These are phyloP conservation scores for Suillus plorans DNA, from an alignment of 768 basidiomycete species.

Conservation along the genomic window DNA sequence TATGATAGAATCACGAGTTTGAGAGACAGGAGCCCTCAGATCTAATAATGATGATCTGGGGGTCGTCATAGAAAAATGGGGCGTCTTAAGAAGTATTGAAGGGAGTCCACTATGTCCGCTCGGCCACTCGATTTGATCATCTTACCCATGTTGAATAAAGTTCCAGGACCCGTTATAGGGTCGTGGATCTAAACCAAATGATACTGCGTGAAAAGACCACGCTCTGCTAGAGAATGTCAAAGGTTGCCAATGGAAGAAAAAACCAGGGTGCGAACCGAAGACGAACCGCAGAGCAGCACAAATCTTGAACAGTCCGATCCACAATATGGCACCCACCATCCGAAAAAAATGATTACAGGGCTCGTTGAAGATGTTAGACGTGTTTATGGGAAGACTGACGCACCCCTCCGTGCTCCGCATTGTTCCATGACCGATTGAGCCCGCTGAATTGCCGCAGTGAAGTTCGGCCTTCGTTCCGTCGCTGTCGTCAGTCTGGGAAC, in stretches of 20 bases:
- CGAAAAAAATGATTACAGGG: conserved; percentile 52
- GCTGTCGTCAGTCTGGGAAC: too few species aligned
- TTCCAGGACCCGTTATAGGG: too few species aligned
- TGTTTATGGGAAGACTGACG: not conserved
- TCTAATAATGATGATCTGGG: too few species aligned
- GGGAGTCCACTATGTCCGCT: too few species aligned
- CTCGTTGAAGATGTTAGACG: conserved; percentile 3
- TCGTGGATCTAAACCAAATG: conserved; percentile 49
- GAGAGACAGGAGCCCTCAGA: too few species aligned
- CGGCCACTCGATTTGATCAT: too few species aligned
- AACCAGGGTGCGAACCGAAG: conserved; percentile 38
- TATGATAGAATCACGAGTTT: too few species aligned
- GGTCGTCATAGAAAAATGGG: too few species aligned
- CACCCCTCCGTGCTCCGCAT: conserved; percentile 51
- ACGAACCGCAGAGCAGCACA: conserved; percentile 42
- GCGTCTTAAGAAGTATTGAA: too few species aligned
- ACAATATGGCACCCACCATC: conserved; percentile 48
- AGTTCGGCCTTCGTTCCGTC: too few species aligned
- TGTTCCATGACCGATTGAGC: conserved; percentile 40
- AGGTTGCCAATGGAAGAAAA: not conserved
- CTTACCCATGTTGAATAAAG: too few species aligned
- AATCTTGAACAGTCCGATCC: conserved; percentile 38
- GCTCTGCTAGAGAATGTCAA: conserved; percentile 40
- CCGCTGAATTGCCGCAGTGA: conserved; percentile 36
- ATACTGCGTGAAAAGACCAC: conserved; percentile 56